These are phyloP conservation scores for Puccinia horiana DNA, from an alignment of 1,284 basidiomycete species.

Conservation along the genomic window DNA sequence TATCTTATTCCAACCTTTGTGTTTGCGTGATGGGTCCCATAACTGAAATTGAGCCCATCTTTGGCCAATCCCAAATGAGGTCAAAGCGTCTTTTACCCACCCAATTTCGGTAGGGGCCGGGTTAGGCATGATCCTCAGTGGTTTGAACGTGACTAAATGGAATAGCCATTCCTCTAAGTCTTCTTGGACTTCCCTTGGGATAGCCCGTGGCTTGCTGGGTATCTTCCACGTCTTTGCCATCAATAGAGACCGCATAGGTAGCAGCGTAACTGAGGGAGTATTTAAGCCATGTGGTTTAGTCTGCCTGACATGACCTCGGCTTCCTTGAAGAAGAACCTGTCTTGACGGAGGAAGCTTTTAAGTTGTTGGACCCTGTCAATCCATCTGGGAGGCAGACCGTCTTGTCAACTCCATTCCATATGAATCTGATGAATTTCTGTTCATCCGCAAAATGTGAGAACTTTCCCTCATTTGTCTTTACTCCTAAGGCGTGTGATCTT, in stretches of 20 bases:
- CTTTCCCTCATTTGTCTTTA: neutral
- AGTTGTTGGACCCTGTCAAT: neutral
- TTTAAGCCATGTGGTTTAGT: too few relatives aligned
- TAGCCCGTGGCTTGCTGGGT: neutral
- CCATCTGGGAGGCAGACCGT: neutral
- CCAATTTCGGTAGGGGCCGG: too few relatives aligned
- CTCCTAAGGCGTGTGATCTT: neutral
- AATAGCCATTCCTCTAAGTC: too few relatives aligned
- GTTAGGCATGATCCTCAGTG: neutral
- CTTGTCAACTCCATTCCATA: neutral
- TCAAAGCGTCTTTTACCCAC: neutral
- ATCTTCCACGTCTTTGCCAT: neutral
- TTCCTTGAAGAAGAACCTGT: neutral
- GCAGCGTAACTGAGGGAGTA: neutral
- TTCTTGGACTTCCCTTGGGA: neutral
- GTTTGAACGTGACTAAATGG: neutral
- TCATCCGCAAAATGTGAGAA: too few relatives aligned
- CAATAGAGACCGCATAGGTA: neutral
- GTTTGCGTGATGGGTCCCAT: too few relatives aligned
- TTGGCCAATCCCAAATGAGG: neutral
- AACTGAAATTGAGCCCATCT: constrained; percentile 3
- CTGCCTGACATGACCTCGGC: neutral
- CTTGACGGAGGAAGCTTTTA: neutral
- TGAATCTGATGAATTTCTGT: neutral
- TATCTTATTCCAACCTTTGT: too few relatives aligned